These are phyloP conservation scores for Curvularia hawaiiensis DNA, from an alignment of 2,329 filamentous ascomycete genomes.

Conservation along the genomic window DNA sequence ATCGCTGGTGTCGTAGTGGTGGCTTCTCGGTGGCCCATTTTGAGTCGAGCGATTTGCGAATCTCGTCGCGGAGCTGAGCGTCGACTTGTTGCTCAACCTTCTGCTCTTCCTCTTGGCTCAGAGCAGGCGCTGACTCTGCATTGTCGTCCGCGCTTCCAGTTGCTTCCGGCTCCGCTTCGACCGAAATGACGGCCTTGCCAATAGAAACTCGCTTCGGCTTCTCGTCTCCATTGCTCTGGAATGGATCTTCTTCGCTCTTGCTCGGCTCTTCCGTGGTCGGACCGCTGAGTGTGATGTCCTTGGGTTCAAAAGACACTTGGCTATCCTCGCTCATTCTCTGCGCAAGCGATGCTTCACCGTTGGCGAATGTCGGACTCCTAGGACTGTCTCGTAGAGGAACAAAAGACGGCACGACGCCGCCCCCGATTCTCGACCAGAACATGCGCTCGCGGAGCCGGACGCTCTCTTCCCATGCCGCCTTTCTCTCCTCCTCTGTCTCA, in stretches of 20 bases:
- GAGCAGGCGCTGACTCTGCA: conserved; percentile 14
- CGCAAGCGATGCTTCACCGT: conserved; percentile 22
- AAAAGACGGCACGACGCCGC: conserved; percentile 78
- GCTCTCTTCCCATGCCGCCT: conserved; percentile 92
- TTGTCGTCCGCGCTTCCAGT: conserved; percentile 11
- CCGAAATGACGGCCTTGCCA: conserved; percentile 44
- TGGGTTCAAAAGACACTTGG: conserved; percentile 29
- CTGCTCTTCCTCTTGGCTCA: conserved; percentile 35
- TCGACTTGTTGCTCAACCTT: conserved; percentile 44
- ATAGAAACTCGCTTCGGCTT: conserved; percentile 45
- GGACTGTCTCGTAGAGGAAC: conserved; percentile 42
- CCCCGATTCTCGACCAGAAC: conserved; percentile 95
- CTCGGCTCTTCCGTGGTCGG: conserved; percentile 12
- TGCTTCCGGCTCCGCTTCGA: not conserved
- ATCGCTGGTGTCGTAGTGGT: conserved; percentile 28
- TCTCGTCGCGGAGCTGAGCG: conserved; percentile 42
- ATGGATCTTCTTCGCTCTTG: conserved; percentile 44
- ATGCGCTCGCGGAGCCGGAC: conserved; percentile 88
- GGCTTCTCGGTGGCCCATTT: conserved; percentile 15
- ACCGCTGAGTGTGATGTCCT: conserved; percentile 22
- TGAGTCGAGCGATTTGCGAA: conserved; percentile 28
- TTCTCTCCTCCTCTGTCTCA: conserved; percentile 82
- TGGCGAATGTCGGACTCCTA: conserved; percentile 40
- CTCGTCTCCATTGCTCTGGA: conserved; percentile 31
- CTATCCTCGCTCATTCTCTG: conserved; percentile 40